A percentile compares a stretch with the other conserved stretches of the same genome.
Conservation (phyloP, 345 rosid species). For the Aquilaria yunnanensis region DNA sequence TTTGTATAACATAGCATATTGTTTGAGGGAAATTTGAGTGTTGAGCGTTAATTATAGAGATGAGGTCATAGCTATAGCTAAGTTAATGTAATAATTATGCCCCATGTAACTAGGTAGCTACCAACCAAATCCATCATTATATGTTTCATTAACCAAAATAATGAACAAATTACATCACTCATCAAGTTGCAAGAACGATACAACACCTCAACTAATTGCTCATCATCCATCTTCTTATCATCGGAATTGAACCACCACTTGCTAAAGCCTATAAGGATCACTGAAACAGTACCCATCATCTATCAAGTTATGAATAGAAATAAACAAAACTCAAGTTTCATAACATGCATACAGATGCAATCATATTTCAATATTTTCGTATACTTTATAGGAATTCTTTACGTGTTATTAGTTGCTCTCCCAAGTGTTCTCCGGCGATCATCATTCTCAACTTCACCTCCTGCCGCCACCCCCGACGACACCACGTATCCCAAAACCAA, state of each 20-base stretch:
- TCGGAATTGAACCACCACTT: background rate
- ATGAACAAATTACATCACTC: conserved; percentile 17
- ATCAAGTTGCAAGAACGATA: background rate
- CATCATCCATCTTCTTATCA: background rate
- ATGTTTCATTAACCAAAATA: conserved; percentile 17
- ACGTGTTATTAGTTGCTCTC: conserved; percentile 4
- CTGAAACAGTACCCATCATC: background rate
- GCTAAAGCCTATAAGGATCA: background rate
- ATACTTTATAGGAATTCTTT: background rate
- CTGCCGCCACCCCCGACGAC: conserved; percentile 34
- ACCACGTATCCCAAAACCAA: conserved; percentile 44
- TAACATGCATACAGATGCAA: conserved; percentile 1
- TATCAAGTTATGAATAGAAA: background rate
- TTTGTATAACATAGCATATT: no score
- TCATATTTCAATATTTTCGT: background rate
- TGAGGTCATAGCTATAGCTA: no score
- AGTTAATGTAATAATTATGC: no score
- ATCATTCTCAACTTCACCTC: conserved; percentile 30
- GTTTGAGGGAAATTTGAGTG: no score
- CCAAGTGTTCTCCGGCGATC: conserved; percentile 5
- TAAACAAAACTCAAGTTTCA: background rate
- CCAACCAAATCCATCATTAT: no score
- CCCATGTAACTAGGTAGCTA: background rate
- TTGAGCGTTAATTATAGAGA: no score
- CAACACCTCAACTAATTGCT: conserved; percentile 4